phyloP scores from a whole-genome alignment of 2,329 filamentous ascomycete species.

The Alternaria angustiovoidea region DNA sequence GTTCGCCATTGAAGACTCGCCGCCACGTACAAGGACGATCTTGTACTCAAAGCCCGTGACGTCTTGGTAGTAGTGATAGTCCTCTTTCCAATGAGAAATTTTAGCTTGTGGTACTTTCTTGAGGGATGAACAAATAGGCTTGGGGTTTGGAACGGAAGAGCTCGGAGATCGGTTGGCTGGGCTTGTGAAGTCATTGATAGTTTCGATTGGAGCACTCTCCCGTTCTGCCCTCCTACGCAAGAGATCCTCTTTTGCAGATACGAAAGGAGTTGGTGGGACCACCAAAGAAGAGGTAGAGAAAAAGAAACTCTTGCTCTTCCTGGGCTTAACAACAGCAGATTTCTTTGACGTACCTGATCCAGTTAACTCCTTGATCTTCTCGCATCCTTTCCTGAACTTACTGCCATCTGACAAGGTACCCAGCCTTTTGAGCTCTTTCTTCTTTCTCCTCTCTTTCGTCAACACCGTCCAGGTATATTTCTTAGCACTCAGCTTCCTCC shows the following conservation, averaged over 20 bases:
- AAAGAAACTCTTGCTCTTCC: slow-evolving; percentile 32
- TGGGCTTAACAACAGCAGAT: slow-evolving; percentile 23
- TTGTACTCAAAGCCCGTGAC: slow-evolving; percentile 69
- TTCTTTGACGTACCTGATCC: slow-evolving; percentile 49
- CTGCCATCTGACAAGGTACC: slow-evolving; percentile 39
- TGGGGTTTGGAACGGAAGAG: neutral
- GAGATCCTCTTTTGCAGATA: slow-evolving; percentile 34
- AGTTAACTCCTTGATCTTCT: slow-evolving; percentile 39
- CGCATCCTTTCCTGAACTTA: slow-evolving; percentile 44
- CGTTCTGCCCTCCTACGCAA: slow-evolving; percentile 31
- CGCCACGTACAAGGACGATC: slow-evolving; percentile 65
- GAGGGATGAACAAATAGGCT: neutral
- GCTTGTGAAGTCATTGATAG: slow-evolving; percentile 1
- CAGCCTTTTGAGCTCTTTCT: slow-evolving; percentile 37
- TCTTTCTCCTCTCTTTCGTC: slow-evolving; percentile 42
- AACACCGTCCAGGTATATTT: slow-evolving; percentile 46
- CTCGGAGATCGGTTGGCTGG: neutral
- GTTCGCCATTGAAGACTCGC: slow-evolving; percentile 62
- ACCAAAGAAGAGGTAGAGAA: slow-evolving; percentile 16
- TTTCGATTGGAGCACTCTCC: slow-evolving; percentile 11
- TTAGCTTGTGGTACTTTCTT: slow-evolving; percentile 22
- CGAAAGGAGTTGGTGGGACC: slow-evolving; percentile 14
- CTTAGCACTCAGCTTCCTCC: slow-evolving; percentile 42
- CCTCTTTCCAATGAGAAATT: slow-evolving; percentile 50
- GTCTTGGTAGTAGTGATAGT: slow-evolving; percentile 72